phyloP scores from a whole-genome alignment of 352 stramenopile species.

The Globisporangium mamillatum region DNA sequence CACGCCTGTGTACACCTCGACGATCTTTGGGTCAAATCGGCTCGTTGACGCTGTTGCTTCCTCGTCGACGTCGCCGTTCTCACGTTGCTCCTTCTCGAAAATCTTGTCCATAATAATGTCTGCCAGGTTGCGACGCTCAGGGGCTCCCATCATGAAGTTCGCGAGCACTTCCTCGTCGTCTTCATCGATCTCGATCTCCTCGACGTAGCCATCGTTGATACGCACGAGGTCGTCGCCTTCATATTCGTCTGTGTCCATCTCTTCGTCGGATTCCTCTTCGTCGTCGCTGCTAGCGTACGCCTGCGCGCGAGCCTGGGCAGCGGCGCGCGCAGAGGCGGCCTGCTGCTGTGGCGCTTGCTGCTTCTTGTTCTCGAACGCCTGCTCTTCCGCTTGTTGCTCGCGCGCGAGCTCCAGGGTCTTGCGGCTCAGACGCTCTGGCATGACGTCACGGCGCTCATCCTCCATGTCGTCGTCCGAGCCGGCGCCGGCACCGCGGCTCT shows the following conservation, averaged over 20 bases:
- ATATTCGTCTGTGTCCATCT: constrained; percentile 87
- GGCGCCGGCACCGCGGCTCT: constrained; percentile 18
- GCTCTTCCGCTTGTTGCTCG: constrained; percentile 79
- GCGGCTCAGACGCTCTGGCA: constrained; percentile 78
- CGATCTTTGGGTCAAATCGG: constrained; percentile 92
- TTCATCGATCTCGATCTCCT: constrained; percentile 87
- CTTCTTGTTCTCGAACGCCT: constrained; percentile 43
- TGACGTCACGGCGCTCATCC: constrained; percentile 57
- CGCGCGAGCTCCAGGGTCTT: constrained; percentile 77
- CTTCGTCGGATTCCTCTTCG: constrained; percentile 75
- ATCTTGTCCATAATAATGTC: constrained; percentile 99
- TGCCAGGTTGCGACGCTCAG: constrained; percentile 91
- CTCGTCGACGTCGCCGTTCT: constrained; percentile 78
- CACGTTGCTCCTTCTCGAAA: constrained; percentile 92
- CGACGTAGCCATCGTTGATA: constrained; percentile 90
- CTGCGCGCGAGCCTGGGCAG: constrained; percentile 20
- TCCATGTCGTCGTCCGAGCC: constrained; percentile 56
- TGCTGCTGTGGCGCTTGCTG: constrained; percentile 16
- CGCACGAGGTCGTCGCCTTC: constrained; percentile 87
- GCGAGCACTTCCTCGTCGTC: constrained; percentile 85
- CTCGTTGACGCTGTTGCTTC: constrained; percentile 56
- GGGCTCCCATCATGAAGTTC: constrained; percentile 83
- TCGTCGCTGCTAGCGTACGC: constrained; percentile 62
- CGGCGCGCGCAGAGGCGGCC: constrained; percentile 11
- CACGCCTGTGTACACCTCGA: constrained; percentile 98